Conservation (phyloP, 805 yeast genomes). For the Candida odintsovae region DNA sequence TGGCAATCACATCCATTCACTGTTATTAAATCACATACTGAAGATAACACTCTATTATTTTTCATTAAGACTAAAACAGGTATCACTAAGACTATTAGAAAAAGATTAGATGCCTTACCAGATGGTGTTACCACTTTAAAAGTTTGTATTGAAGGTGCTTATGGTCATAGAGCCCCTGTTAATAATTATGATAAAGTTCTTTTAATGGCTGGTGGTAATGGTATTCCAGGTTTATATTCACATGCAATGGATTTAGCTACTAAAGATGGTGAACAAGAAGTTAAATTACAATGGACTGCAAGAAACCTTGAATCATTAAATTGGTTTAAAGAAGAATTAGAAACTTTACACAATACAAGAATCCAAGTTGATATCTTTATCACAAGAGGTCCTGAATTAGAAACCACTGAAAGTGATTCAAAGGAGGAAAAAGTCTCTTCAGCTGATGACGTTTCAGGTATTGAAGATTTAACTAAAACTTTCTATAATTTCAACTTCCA, state of each 20-base stretch:
- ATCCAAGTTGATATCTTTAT: conserved; percentile 31
- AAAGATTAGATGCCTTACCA: conserved; percentile 26
- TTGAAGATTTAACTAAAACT: neutral
- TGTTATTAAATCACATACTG: conserved; percentile 32
- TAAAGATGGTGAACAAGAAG: conserved; percentile 20
- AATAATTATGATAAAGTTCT: conserved; percentile 31
- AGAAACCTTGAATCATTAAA: conserved; percentile 42
- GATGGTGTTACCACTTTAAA: conserved; percentile 22
- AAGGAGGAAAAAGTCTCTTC: conserved; percentile 1
- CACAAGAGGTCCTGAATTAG: conserved; percentile 24
- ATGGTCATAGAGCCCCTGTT: conserved; percentile 39
- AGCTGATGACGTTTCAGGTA: conserved; percentile 3
- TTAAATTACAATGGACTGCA: conserved; percentile 59
- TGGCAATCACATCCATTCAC: conserved; percentile 76
- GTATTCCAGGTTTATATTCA: conserved; percentile 44
- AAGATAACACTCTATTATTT: conserved; percentile 28
- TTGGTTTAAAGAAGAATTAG: conserved; percentile 44
- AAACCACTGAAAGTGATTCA: neutral
- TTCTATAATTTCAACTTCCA: conserved; percentile 25
- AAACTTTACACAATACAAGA: conserved; percentile 20
- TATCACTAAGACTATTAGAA: conserved; percentile 37
- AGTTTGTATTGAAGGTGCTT: conserved; percentile 53
- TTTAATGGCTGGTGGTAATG: conserved; percentile 44
- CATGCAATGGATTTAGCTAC: conserved; percentile 27
- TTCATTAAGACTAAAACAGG: conserved; percentile 48